These are phyloP conservation scores for Diplodia scrobiculata DNA, from an alignment of 2,329 filamentous ascomycete species.

Conservation along the genomic window DNA sequence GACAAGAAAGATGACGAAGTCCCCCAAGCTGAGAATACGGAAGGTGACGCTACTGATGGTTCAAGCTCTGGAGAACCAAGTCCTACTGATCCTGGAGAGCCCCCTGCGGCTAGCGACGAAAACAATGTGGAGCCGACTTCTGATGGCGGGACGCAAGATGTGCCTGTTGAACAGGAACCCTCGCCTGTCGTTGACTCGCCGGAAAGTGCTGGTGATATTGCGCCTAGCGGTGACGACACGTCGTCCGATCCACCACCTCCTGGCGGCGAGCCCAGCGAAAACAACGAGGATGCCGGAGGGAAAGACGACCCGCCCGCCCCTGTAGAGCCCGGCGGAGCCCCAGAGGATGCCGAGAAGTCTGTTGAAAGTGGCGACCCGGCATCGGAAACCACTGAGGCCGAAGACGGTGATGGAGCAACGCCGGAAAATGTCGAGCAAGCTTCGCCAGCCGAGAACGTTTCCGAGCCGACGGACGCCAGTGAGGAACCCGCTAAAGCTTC, in stretches of 20 bases:
- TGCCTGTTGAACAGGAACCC: not conserved
- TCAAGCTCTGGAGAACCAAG: not conserved
- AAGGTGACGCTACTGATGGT: not conserved
- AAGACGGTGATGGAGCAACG: not conserved
- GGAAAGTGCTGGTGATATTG: not conserved
- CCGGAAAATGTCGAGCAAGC: not conserved
- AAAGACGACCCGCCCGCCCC: not conserved
- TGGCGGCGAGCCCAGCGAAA: not conserved
- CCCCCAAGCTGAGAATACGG: not conserved
- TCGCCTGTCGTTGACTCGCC: not conserved
- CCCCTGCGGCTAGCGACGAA: not conserved
- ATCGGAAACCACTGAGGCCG: not conserved
- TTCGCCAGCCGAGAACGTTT: not conserved
- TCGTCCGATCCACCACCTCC: not conserved
- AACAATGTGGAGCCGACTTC: not conserved
- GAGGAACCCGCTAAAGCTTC: not conserved
- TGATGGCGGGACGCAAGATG: not conserved
- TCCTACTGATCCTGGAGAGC: not conserved
- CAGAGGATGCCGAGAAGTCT: not conserved
- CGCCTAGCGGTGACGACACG: not conserved
- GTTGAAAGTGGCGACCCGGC: not conserved
- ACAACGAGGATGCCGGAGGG: not conserved
- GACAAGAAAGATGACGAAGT: not conserved
- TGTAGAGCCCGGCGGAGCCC: not conserved
- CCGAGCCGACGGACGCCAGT: not conserved